Base-by-base conservation (phyloP, 164 flowering plant genomes). In the Tetrastigma voinierianum region DNA sequence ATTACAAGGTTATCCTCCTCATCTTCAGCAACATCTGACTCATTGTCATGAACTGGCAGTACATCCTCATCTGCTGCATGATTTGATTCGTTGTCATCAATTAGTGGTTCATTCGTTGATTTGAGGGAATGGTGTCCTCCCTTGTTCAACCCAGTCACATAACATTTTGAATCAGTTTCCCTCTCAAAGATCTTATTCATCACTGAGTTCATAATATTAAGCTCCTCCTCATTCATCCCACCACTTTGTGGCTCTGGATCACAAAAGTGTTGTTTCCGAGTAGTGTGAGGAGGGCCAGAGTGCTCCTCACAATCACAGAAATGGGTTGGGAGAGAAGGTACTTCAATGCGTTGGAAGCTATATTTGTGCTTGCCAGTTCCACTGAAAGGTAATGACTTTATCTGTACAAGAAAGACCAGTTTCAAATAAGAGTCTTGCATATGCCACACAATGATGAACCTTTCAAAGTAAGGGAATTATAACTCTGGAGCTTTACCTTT, bases 281-380 rank as follows among this genome's bases (percentile, higher is more conserved):
- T 59, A 67, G 68, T 25, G 24, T 70, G 67, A 69, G 47, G 46
- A 67, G 80, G 62, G 52, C 25, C 68, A 78, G 67, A 73, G 70
- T 95, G 98, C 71, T 87, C 89, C 64, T 90, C 94, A 77, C 98
- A 95, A 66, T 89, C 98, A 67, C 98, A 95, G 72, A 89, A 91
- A 75, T 90, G 79, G 49, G 66, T 56, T 9, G 98, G 98, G 11
- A 86, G 76, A 32, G 90, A 55, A 72, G 91, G 96, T 58, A 76
- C 82, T 61, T 83, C 80, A 53, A 87, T 69, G 15, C 89, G 90
- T 48, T 82, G 95, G 73, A 95, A 95, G 73, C 96, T 91, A 82
- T 91, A 95, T 67, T 90, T 91, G 82, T 95, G 98, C 74, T 90
- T 95, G 65, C 98, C 97, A 17, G 88, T 81, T 69, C 98, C 98